Conservation (phyloP, 2,329 filamentous ascomycete genomes). For the Penicillium thymicola region DNA sequence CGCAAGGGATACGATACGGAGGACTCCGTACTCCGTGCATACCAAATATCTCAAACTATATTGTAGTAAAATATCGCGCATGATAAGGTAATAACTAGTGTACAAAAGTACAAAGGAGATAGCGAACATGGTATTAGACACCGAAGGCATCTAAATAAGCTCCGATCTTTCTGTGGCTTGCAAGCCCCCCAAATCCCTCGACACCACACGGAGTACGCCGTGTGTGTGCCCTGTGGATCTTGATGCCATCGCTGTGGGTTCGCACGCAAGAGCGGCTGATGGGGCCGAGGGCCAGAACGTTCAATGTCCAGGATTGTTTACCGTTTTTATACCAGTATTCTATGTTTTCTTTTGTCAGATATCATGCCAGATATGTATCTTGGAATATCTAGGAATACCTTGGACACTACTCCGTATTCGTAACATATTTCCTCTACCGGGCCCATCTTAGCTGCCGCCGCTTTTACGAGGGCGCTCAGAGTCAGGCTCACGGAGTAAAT, state of each 20-base stretch:
- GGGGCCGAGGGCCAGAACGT: neutral
- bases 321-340: neutral
- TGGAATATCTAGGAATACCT: too few species aligned
- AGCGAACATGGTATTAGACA: neutral
- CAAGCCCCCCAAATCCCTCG: neutral
- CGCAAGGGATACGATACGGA: neutral
- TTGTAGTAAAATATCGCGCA: neutral
- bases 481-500: too few species aligned
- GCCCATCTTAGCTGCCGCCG: too few species aligned
- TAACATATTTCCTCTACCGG: too few species aligned
- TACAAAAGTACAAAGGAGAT: neutral
- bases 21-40: neutral
- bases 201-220: neutral
- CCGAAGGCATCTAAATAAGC: neutral
- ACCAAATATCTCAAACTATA: neutral
- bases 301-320: neutral
- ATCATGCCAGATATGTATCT: neutral
- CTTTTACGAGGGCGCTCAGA: too few species aligned
- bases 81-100: neutral
- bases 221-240: too few species aligned
- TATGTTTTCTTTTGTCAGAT: neutral
- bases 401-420: too few species aligned
- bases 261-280: conserved; percentile 10
- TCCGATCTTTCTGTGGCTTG: conserved; percentile 2
- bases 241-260: conserved; percentile 11